A percentile compares a stretch with the other conserved stretches of the same genome.
Conservation (phyloP, 306 rosid species). For the Glycyrrhiza uralensis region DNA sequence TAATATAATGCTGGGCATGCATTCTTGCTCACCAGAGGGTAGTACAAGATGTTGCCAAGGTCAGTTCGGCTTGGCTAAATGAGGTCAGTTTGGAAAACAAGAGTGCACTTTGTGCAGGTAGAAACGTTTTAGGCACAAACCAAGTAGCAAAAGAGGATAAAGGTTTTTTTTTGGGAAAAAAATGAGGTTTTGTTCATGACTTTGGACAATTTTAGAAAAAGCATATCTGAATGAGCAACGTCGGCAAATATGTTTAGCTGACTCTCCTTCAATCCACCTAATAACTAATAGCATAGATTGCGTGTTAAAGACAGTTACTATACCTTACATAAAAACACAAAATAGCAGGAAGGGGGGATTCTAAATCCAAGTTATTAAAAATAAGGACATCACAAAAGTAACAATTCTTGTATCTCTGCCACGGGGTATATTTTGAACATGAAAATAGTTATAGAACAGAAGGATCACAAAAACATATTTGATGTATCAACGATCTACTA, state of each 20-base stretch:
- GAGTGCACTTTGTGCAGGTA: neutral
- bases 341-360: neutral
- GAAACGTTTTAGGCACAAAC: neutral
- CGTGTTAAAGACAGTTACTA: neutral
- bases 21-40: neutral
- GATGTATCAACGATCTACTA: constrained; percentile 2
- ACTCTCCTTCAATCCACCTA: neutral
- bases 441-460: neutral
- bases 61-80: neutral
- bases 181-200: neutral
- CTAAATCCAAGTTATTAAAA: neutral
- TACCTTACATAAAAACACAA: neutral
- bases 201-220: neutral
- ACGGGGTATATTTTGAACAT: neutral
- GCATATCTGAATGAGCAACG: neutral
- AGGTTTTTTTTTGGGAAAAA: neutral
- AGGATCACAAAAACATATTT: neutral
- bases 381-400: neutral
- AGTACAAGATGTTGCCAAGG: neutral
- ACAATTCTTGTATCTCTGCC: neutral
- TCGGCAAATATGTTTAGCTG: neutral
- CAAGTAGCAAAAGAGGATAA: neutral
- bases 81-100: neutral
- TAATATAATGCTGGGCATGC: neutral
- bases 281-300: neutral